Evolutionary conservation across 208 protist species (phyloP).

Genomic region (Leishmania amazonensis): DNA sequence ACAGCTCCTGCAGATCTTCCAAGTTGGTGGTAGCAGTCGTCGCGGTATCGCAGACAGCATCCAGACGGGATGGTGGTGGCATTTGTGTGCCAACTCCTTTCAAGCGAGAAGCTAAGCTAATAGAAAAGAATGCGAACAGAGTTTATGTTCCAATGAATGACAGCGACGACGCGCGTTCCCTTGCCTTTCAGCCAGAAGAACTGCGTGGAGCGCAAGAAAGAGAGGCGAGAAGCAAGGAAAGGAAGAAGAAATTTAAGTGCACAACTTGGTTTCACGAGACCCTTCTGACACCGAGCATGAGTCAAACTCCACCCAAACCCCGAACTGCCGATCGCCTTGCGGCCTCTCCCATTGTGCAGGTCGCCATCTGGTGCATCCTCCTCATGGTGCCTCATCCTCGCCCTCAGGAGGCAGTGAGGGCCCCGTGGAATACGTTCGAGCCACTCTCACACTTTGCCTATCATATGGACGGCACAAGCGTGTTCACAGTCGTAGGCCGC

Average conservation of each 20-base stretch:
- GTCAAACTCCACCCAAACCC: neutral
- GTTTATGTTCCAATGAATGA: neutral
- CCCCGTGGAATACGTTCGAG: neutral
- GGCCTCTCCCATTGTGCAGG: neutral
- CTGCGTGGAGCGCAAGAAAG: neutral
- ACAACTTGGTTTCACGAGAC: too few relatives aligned
- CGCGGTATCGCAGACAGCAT: constrained; percentile 36
- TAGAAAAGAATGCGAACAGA: neutral
- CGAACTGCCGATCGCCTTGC: neutral
- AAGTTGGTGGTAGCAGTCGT: constrained; percentile 10
- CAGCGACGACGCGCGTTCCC: neutral
- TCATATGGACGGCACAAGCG: neutral
- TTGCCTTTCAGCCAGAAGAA: neutral
- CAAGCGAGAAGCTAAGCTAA: neutral
- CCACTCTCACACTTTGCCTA: neutral
- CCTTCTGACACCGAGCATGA: too few relatives aligned
- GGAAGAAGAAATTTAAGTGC: neutral
- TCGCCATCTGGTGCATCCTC: neutral
- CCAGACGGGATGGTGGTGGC: constrained; percentile 21
- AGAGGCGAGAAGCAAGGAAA: neutral
- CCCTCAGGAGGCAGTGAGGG: neutral
- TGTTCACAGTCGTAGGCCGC: neutral
- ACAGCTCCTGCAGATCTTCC: constrained; percentile 18
- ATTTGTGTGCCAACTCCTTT: neutral
- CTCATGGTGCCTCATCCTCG: too few relatives aligned